Percentiles rank a stretch among this genome's conserved stretches.
phyloP scores from a whole-genome alignment of 176 grass and related monocot species.

The Rhynchospora tenuis region DNA sequence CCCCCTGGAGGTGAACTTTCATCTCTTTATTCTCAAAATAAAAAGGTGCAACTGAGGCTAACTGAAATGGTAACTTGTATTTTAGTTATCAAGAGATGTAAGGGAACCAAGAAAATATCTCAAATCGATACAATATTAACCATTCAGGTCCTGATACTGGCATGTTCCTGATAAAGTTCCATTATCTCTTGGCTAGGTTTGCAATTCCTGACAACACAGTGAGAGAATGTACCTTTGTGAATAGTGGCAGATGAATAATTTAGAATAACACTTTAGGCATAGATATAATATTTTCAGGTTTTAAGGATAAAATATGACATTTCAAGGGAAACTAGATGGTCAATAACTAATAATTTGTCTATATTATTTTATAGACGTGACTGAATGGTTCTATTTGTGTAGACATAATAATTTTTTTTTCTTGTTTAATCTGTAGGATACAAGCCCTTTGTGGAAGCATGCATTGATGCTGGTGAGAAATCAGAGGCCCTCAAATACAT shows the following conservation, averaged over 20 bases:
- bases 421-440: constrained; percentile 41
- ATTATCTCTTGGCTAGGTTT: constrained; percentile 3
- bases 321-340: not conserved
- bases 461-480: constrained; percentile 93
- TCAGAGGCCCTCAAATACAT: constrained; percentile 87
- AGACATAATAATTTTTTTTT: not conserved
- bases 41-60: not conserved
- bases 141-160: not conserved
- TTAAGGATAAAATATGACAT: not conserved
- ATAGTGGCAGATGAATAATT: not conserved
- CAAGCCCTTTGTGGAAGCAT: constrained; percentile 97
- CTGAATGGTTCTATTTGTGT: not conserved
- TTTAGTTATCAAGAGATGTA: not conserved
- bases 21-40: not conserved
- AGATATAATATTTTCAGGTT: not conserved
- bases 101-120: not conserved
- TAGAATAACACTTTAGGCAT: not conserved
- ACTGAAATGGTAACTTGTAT: not conserved
- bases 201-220: not conserved
- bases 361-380: not conserved
- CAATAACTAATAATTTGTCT: not conserved
- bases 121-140: not conserved
- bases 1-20: constrained; percentile 73
- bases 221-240: not conserved
- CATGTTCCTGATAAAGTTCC: not conserved